Conservation (phyloP, 1,284 basidiomycete genomes). For the Peniophora sp. region DNA sequence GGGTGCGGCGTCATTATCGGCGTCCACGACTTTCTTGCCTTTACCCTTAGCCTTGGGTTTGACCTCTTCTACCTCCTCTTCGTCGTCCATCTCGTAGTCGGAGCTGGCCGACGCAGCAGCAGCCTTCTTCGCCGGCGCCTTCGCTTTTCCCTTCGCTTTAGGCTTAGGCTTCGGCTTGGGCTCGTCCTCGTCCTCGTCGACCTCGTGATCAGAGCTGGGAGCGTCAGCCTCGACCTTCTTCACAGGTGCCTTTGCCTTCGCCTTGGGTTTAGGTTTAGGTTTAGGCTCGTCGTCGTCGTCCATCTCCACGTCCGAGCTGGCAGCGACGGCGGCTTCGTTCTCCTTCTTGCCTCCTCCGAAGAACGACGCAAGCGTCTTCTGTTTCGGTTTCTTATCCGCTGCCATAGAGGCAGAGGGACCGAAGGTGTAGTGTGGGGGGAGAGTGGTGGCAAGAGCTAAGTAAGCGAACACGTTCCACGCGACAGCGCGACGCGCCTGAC, state of each 20-base stretch:
- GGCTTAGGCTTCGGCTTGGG: conserved; percentile 14
- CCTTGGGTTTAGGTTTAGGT: conserved; percentile 8
- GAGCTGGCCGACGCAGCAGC: too few species aligned
- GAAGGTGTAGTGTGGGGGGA: conserved; percentile 3
- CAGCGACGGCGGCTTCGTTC: not conserved
- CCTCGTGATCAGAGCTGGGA: conserved; percentile 17
- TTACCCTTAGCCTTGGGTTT: conserved; percentile 2
- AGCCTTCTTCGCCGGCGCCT: too few species aligned
- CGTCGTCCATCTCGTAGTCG: conserved; percentile 11
- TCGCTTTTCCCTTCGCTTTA: conserved; percentile 12
- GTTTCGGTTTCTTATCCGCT: conserved; percentile 26
- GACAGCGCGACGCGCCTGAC: conserved; percentile 10
- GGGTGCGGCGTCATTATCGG: too few species aligned
- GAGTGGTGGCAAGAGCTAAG: conserved; percentile 2
- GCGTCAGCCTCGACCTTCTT: conserved; percentile 16
- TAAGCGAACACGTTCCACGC: too few species aligned
- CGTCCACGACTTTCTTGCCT: too few species aligned
- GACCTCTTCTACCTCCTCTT: conserved; percentile 7
- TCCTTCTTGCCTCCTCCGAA: conserved; percentile 22
- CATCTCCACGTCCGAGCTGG: conserved; percentile 6
- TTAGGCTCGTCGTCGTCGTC: conserved; percentile 9
- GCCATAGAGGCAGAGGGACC: conserved; percentile 24
- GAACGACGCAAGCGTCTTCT: conserved; percentile 39
- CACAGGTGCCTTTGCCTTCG: conserved; percentile 17
- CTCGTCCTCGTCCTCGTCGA: conserved; percentile 15